Evolutionary conservation across 768 basidiomycete species (phyloP), one percentile per base, ranked within the genome.

Genomic region (Termitomyces sp.): DNA sequence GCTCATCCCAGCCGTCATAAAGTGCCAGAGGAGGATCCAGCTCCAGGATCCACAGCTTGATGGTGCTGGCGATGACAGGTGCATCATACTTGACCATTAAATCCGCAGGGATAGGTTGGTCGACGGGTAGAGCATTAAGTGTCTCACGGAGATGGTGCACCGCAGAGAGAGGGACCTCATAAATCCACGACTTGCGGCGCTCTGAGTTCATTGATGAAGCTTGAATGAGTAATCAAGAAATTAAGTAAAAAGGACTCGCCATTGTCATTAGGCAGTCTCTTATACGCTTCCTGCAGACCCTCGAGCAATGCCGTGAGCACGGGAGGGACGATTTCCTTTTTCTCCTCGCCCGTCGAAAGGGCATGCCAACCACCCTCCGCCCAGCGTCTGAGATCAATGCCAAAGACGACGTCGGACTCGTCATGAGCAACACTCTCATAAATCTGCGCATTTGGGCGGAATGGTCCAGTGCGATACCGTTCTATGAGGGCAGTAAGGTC

Each of bases 1-100:
- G 80, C 36, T 97, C 95, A 47, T 96, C 94, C 91, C 95, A 98
- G 49, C 89, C 86, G 68, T 96, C 93, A 80, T 88, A 96, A 51
- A 91, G 76, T 17, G 86, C 83, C 11, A 97, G 72, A 32, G 96
- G 94, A 8, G 93, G 92, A 69, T 94, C 87, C 32, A 98, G 82
- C 72, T 98, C 96, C n/a, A 97, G 79, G 29, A 88, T 71, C 92
- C 94, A 98, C 14, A 98, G 76, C 75, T 96, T 98, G 69, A 96
- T 74, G 14, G 86, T 80, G 58, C 88, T 87, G 2, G 96, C 95
- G 36, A 96, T 83, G 20, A 96, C 86, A 15, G 96, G 94, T 0
- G 89, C 81, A 68, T 98, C 94, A 70, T 90, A 93, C 64, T 86
- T 86, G 32, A 80, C 79, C 20, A 83, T 69, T 25, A 84, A 48